Conservation (phyloP, 805 yeast species). For the Candida saitoana region DNA sequence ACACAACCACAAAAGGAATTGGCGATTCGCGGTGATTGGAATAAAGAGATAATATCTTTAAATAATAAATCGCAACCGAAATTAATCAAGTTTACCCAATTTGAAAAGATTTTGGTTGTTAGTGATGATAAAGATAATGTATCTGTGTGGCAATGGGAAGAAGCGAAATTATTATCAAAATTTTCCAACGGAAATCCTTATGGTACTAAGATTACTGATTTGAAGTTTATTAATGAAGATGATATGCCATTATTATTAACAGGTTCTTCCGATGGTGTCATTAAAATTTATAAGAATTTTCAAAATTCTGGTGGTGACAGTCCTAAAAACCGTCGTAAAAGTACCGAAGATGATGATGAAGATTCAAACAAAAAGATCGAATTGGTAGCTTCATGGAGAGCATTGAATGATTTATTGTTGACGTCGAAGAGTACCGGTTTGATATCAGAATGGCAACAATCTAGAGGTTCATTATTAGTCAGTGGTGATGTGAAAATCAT, state of each 20-base stretch:
- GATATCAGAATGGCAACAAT: constrained; percentile 94
- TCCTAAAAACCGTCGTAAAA: constrained; percentile 2
- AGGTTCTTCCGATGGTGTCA: constrained; percentile 93
- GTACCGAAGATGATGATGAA: constrained; percentile 29
- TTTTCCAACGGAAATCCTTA: constrained; percentile 82
- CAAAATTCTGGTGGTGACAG: constrained; percentile 36
- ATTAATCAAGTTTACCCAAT: constrained; percentile 77
- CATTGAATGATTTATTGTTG: constrained; percentile 76
- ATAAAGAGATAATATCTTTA: constrained; percentile 50
- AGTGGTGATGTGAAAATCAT: constrained; percentile 94
- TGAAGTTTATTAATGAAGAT: constrained; percentile 86
- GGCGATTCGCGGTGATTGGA: constrained; percentile 86
- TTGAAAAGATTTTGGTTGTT: constrained; percentile 76
- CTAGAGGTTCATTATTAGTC: constrained; percentile 82
- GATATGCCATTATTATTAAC: constrained; percentile 80
- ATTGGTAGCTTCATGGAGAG: constrained; percentile 86
- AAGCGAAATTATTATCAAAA: constrained; percentile 51
- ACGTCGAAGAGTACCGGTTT: constrained; percentile 81
- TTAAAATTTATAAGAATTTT: constrained; percentile 77
- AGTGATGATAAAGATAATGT: constrained; percentile 82
- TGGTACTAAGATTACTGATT: constrained; percentile 85
- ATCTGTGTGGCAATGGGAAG: constrained; percentile 85
- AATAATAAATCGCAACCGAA: constrained; percentile 80
- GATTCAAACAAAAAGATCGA: constrained; percentile 37
- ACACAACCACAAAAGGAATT: constrained; percentile 87